Evolutionary conservation across 139 green algal species (phyloP), one percentile per base, ranked within the genome.

Genomic region (Tetradesmus lagerheimii): DNA sequence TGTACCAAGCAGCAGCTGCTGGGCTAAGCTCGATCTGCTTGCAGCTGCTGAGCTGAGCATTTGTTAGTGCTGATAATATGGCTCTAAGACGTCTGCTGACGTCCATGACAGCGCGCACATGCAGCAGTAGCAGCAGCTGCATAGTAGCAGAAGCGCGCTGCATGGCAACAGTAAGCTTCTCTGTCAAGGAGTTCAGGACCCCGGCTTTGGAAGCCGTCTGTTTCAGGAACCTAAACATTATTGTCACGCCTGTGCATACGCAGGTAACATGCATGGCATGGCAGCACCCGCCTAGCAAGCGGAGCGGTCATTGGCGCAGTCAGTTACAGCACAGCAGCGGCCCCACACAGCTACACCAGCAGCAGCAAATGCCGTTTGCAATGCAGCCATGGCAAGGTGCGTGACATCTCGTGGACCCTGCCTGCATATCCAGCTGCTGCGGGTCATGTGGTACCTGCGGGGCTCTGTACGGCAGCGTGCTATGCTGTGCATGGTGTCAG

Each of bases 41-140:
- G 57, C 15, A 11, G 23, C 31, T n/a, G 57, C 57, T n/a, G 31
- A 23, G 57, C 16, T 18, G 8, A 31, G 57, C 57, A 31, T 9
- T 15, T 4, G 15, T 31, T 4, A 39, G 8, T 23, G 5, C 9
- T 38, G 9, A 25, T 8, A 39, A 18, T 38, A 78, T 47, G 76
- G 37, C 76, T 25, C 37, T 53, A 34, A 82, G 37, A 34, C 76
- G 37, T 8, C 18, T 82, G 35, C 9, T 82, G 37, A 9, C 18
- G 15, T 82, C 35, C 27, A 0, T 82, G 35, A 34, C 37, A 4
- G 37, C n/a, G 29, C 57, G n/a, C 43, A 11, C 27, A n/a, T 64
- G 43, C 79, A 66, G 41, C 79, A 85, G 79, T 4, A 85, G 43
- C 43, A 85, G 79, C 76, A 83, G 34, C 76, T 45, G 76, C 76